phyloP scores from a whole-genome alignment of 495 filamentous ascomycete species.

The Parathielavia appendiculata region DNA sequence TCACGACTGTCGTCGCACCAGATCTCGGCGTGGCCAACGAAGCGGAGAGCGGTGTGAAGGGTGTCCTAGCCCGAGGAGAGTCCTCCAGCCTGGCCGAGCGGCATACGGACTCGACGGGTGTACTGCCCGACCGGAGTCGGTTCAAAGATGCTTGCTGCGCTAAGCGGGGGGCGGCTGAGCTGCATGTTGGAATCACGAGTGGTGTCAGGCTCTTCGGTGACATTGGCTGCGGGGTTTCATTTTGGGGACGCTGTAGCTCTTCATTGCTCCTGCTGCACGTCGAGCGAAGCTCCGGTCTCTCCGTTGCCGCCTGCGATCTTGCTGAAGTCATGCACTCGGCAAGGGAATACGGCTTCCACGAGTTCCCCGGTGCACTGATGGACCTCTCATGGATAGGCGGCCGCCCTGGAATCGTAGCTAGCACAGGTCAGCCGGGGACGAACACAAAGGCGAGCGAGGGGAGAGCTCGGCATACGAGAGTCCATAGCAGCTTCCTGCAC shows the following conservation, averaged over 20 bases:
- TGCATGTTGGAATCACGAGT: slow-evolving; percentile 46
- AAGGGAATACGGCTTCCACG: slow-evolving; percentile 44
- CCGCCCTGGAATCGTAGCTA: slow-evolving; percentile 69
- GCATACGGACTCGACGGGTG: slow-evolving; percentile 30
- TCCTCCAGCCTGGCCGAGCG: slow-evolving; percentile 39
- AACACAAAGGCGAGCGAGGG: not conserved
- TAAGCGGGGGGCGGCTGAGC: slow-evolving; percentile 33
- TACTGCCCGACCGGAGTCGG: slow-evolving; percentile 39
- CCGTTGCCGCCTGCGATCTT: slow-evolving; percentile 29
- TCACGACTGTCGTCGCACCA: slow-evolving; percentile 39
- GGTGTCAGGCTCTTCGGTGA: slow-evolving; percentile 49
- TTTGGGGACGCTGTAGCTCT: slow-evolving; percentile 18
- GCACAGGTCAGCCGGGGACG: slow-evolving; percentile 22
- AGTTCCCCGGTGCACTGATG: slow-evolving; percentile 54
- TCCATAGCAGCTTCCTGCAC: slow-evolving; percentile 64
- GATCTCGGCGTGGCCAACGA: slow-evolving; percentile 37
- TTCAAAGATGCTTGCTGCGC: slow-evolving; percentile 36
- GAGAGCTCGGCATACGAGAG: slow-evolving; percentile 56
- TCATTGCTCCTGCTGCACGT: slow-evolving; percentile 12
- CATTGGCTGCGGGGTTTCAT: slow-evolving; percentile 35
- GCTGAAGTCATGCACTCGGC: slow-evolving; percentile 34
- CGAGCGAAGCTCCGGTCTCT: slow-evolving; percentile 25
- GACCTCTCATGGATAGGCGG: slow-evolving; percentile 63
- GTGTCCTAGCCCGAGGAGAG: slow-evolving; percentile 43
- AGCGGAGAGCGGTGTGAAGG: slow-evolving; percentile 40